phyloP scores from a whole-genome alignment of 129 eudicot genomes.

The Flaveria robusta region DNA sequence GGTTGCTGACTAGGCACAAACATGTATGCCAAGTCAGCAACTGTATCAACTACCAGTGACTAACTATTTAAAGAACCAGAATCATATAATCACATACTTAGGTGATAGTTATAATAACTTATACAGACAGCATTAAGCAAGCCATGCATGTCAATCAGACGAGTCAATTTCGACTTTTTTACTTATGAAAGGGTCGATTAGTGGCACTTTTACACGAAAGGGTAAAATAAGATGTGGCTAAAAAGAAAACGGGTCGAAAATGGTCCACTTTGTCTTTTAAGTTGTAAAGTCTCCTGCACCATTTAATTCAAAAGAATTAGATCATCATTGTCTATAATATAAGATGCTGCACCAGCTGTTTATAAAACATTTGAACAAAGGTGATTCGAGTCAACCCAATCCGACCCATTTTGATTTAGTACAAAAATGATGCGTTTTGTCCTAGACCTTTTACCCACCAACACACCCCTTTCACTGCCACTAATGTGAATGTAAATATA shows the following conservation, averaged over 20 bases:
- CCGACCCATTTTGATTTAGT: background rate
- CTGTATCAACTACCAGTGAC: background rate
- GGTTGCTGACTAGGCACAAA: constrained; percentile 10
- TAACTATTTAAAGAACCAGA: background rate
- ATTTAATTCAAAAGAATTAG: background rate
- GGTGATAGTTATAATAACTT: background rate
- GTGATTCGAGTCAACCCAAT: background rate
- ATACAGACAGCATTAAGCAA: too few species aligned
- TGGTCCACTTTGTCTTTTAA: background rate
- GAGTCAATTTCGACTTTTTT: background rate
- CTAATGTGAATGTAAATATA: background rate
- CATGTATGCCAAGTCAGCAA: constrained; percentile 15
- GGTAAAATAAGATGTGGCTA: background rate
- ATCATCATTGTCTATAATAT: background rate
- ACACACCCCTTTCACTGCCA: background rate
- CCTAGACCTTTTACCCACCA: background rate
- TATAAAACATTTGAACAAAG: background rate
- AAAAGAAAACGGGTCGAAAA: background rate
- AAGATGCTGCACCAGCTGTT: background rate
- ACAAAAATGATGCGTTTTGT: background rate
- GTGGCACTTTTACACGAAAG: background rate
- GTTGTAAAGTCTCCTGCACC: background rate
- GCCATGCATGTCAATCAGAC: background rate
- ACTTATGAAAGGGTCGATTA: background rate
- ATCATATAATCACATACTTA: background rate